A percentile compares a stretch with the other conserved stretches of the same genome.
phyloP scores from a whole-genome alignment of 1,139 yeast genomes.

The Pichia sp. region DNA sequence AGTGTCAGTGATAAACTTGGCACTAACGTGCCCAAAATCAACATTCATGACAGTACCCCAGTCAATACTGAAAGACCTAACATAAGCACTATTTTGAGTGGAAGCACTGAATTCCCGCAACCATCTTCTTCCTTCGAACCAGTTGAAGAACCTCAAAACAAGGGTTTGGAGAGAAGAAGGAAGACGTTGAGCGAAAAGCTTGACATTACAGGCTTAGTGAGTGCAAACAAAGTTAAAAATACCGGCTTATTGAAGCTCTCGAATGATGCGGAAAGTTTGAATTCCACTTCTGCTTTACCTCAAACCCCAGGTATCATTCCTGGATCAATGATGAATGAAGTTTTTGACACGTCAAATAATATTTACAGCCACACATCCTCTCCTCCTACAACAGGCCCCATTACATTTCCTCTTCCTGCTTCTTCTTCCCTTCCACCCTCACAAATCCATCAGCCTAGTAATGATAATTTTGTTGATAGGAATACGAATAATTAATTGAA shows the following conservation, averaged over 20 bases:
- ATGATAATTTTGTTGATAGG: background rate
- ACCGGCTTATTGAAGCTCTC: constrained; percentile 7
- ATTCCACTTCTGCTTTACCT: constrained; percentile 11
- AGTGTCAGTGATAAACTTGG: constrained; percentile 1
- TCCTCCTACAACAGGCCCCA: background rate
- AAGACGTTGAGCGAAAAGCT: constrained; percentile 19
- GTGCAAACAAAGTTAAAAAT: background rate
- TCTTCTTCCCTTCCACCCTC: background rate
- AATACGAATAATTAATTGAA: background rate
- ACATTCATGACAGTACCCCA: constrained; percentile 16
- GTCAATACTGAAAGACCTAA: constrained; percentile 7
- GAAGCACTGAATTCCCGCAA: background rate
- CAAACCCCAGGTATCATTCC: constrained; percentile 23
- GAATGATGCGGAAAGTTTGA: background rate
- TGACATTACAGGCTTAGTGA: constrained; percentile 9
- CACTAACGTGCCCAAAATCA: constrained; percentile 13
- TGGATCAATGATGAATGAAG: constrained; percentile 16
- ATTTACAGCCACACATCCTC: background rate
- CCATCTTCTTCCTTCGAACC: background rate
- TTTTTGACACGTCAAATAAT: constrained; percentile 8
- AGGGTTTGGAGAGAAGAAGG: constrained; percentile 14
- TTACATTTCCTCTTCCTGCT: background rate
- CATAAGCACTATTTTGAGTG: background rate
- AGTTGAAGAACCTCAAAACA: background rate
- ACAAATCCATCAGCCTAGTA: background rate